phyloP scores from a whole-genome alignment of 192 early-diverging fungal genomes.

The Coemansia sp. region DNA sequence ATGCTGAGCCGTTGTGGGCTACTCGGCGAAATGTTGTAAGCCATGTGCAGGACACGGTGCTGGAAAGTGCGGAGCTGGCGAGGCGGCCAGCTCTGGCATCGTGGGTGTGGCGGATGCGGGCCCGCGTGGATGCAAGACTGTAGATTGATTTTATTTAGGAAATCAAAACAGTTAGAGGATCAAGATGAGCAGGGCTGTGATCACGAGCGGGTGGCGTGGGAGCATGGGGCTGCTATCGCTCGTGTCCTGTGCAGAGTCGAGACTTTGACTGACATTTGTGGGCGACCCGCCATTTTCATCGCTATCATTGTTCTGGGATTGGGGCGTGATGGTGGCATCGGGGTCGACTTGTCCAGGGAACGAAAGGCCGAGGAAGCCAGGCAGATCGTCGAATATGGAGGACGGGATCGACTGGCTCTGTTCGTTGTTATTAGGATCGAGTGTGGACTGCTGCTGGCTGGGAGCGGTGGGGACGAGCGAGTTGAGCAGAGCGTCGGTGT shows the following conservation, averaged over 20 bases:
- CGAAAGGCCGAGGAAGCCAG: conserved; percentile 21
- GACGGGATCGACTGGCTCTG: conserved; percentile 21
- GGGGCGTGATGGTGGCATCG: not conserved
- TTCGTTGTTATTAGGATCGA: not conserved
- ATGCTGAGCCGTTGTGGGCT: not conserved
- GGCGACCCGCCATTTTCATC: not conserved
- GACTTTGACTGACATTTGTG: not conserved
- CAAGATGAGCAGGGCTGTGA: not conserved
- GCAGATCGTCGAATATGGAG: conserved; percentile 27
- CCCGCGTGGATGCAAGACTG: not conserved
- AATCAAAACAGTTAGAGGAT: not conserved
- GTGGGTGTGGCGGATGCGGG: conserved; percentile 35
- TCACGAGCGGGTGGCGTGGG: not conserved
- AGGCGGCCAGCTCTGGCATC: conserved; percentile 27
- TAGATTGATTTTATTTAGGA: no score
- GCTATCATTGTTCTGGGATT: not conserved
- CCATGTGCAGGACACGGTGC: conserved; percentile 13
- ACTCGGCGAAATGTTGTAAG: not conserved
- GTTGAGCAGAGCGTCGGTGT: not conserved
- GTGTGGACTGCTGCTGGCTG: not conserved
- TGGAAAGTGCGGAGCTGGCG: conserved; percentile 18
- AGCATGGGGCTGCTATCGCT: not conserved
- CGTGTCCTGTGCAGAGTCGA: not conserved
- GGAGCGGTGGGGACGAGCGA: not conserved
- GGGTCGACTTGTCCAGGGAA: conserved; percentile 19